Percentiles rank a stretch among this genome's conserved stretches.
Conservation (phyloP, 139 green algal genomes). For the Yamagishiella unicocca region DNA sequence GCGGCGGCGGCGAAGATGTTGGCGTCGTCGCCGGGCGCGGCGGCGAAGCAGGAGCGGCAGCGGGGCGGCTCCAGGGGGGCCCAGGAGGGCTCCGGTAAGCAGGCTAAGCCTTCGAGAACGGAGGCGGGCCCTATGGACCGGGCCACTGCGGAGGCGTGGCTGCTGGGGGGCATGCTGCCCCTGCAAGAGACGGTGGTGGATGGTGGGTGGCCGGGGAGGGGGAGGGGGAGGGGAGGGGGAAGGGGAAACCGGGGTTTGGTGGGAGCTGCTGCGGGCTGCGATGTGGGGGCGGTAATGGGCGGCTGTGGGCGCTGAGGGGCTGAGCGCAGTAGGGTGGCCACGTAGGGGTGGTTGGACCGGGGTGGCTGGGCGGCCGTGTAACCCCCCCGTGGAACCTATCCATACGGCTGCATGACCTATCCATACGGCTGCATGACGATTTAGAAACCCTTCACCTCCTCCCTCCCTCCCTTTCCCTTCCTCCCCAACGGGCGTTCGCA, state of each 20-base stretch:
- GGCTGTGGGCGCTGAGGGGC: too few relatives aligned
- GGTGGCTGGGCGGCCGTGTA: too few relatives aligned
- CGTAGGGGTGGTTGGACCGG: too few relatives aligned
- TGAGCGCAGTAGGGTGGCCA: too few relatives aligned
- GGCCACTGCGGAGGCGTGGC: conserved; percentile 4
- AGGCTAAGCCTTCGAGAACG: background rate
- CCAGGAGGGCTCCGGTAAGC: background rate
- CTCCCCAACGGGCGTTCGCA: too few relatives aligned
- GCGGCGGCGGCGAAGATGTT: background rate
- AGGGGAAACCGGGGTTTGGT: too few relatives aligned
- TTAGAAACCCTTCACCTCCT: too few relatives aligned
- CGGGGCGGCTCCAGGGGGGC: background rate
- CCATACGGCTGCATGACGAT: background rate
- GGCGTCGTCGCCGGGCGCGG: too few relatives aligned
- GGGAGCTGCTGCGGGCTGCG: too few relatives aligned
- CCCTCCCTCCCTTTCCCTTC: too few relatives aligned
- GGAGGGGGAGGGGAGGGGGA: too few relatives aligned
- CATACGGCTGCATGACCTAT: background rate
- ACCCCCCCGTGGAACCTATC: background rate
- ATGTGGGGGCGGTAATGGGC: too few relatives aligned
- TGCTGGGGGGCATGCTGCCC: background rate
- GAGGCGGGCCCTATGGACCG: conserved; percentile 2
- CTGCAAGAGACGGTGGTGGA: background rate
- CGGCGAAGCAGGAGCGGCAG: background rate
- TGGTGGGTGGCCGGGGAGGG: background rate